Evolutionary conservation across 2,329 filamentous ascomycete genomes (phyloP), one percentile per base, ranked within the genome.

Genomic region (Trichoderma sp.): DNA sequence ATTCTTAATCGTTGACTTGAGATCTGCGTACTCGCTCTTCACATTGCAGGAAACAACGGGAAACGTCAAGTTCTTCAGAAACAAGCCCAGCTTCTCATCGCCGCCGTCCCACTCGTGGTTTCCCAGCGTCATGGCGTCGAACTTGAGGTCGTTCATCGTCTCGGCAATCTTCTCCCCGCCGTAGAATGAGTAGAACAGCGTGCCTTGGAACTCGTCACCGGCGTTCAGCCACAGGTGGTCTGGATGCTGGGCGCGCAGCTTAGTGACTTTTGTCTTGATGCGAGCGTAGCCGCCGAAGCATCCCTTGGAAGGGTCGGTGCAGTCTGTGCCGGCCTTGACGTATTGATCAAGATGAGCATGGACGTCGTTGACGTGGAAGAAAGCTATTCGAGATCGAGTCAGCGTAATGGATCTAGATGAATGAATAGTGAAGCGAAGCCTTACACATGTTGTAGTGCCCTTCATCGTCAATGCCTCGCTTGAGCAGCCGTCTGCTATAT

Each of bases 301-400:
- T 56, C 89, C 90, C 62, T 83, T 81, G 66, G 83, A 80, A 0
- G 88, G 85, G 30, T 84, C 80, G 0, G 84, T 86, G 81, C 90
- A 92, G 80, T 91, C 89, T 12, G 88, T 87, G 70, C 90, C 90
- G 0, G 87, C 88, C 15, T 86, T 84, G 32, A 85, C 83, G 80
- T 88, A 92, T 79, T 91, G 81, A 77, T 91, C 89, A 21, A 92
- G 82, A 77, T 92, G 90, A 15, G 90, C 86, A 78, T 92, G 90
- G 15, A 92, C 88, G 77, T 92, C 90, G 77, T 92, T 92, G 83
- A 92, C 85, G 78, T 92, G 90, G 81, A 91, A 91, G 81, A 91
- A 91, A 7, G 89, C 83, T 84, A 5, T 7, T n/a, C 5, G 4
- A 32, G 12, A 39, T 9, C 18, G 43, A 71, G 39, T 72, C 39